These are phyloP conservation scores for Botrytis tulipae DNA, from an alignment of 2,329 filamentous ascomycete genomes.

Conservation along the genomic window DNA sequence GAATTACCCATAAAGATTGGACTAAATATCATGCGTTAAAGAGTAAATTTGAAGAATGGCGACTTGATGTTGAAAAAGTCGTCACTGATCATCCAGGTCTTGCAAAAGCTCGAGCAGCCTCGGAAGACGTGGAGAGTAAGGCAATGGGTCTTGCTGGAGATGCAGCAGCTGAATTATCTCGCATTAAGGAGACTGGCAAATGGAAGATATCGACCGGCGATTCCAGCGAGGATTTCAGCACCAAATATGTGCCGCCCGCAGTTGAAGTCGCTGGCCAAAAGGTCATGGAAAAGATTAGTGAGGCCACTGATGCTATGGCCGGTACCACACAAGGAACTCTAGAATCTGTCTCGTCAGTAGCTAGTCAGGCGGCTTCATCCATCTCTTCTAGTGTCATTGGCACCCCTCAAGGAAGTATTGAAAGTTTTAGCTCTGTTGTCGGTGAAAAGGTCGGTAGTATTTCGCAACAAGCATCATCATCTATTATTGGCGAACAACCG, in stretches of 20 bases:
- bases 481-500: slow-evolving; percentile 31
- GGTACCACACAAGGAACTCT: slow-evolving; percentile 33
- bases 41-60: slow-evolving; percentile 80
- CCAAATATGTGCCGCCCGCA: slow-evolving; percentile 59
- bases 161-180: slow-evolving; percentile 74
- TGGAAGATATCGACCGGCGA: slow-evolving; percentile 82
- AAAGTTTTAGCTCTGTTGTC: slow-evolving; percentile 31
- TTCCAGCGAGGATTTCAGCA: slow-evolving; percentile 74
- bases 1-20: slow-evolving; percentile 97
- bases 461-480: slow-evolving; percentile 31
- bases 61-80: slow-evolving; percentile 73
- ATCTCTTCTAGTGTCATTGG: slow-evolving; percentile 33
- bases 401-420: slow-evolving; percentile 32
- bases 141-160: slow-evolving; percentile 78
- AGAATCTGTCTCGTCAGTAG: slow-evolving; percentile 34
- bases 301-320: slow-evolving; percentile 32
- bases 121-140: slow-evolving; percentile 68
- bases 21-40: slow-evolving; percentile 88
- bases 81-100: slow-evolving; percentile 73
- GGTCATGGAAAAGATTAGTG: slow-evolving; percentile 33
- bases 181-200: slow-evolving; percentile 77
- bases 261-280: slow-evolving; percentile 47
- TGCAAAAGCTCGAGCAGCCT: slow-evolving; percentile 63
- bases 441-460: slow-evolving; percentile 31
- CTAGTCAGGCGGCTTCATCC: slow-evolving; percentile 27